Evolutionary conservation across 164 flowering plant species (phyloP), one percentile per base, ranked within the genome.

Genomic region (Vitis cinerea): DNA sequence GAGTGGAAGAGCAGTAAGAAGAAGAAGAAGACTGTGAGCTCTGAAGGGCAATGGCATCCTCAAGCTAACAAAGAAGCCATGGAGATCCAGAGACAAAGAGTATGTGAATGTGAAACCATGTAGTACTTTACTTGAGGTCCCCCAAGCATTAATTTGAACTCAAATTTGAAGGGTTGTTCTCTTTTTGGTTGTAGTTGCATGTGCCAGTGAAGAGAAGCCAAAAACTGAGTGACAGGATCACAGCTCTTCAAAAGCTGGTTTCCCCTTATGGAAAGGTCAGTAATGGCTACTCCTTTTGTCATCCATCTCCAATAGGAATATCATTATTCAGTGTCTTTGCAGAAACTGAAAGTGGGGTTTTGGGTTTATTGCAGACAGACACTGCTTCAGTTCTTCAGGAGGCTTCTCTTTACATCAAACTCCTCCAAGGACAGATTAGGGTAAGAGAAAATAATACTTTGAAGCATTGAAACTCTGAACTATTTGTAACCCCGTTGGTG

Each of bases 211-310:
- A 75, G 75, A 87, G 83, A 69, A 88, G 83, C 77, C 91, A 89
- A 65, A 88, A 83, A 77, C 75, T 91, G 17, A 80, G 81, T 68
- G 92, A 89, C 77, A 86, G 72, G 71, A 79, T 91, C 72, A 83
- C 92, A 57, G 78, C 87, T 55, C 87, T 91, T 62, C 94, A 89
- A 70, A 87, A 89, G 76, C 71, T 89, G 53, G 97, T 91, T 72
- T 89, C 92, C 44, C 94, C 97, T 17, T 91, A 81, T 75, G 97
- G 97, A 63, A 91, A 89, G 90, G 97, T 91, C n/a, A 66, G 68
- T 61, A 37, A 37, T 37, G 44, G 44, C 44, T 37, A 37, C 44
- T 37, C 44, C 4, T 3, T 37, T 3, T 37, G 27, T 23, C 27
- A 23, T 23, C 27, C 27, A 23, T 23, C 27, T 23, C 27, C 27